Base-by-base conservation (phyloP, 2,329 filamentous ascomycete genomes). In the Dothistroma septosporum region DNA sequence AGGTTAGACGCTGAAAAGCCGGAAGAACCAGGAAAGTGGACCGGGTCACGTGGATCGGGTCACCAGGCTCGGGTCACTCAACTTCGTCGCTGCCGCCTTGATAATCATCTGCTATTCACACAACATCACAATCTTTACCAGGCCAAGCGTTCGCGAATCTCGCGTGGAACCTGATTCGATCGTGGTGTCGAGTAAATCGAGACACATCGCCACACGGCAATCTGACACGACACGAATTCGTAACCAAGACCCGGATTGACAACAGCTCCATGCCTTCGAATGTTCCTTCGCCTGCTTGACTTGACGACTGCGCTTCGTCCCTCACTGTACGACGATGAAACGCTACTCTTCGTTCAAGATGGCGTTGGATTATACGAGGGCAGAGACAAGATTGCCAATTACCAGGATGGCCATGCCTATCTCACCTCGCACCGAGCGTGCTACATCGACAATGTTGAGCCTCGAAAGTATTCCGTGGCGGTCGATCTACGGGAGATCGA, bases 361-460 rank as follows among this genome's bases (percentile, higher is more conserved):
- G 92, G 91, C 76, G 92, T 99, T 70, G 94, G 94, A 68, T 82
- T 99, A 64, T 99, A 99, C 79, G 91, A 97, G 83, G 94, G 94
- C 69, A 97, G 97, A 79, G 94, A 88, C 80, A 99, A 99, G 79
- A 88, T 99, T 58, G 89, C 91, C 37, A 87, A 92, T 72, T 91
- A 95, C 67, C 94, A 99, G 75, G 91, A 96, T 79, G 94, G 94
- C 55, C 92, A 97, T 78, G 91, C 94, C 58, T 99, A 99, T 75
- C 77, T 99, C 76, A 99, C 94, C 19, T 96, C 94, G 9, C 93
- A 97, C 76, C 89, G 94, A 57, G 87, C 91, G 63, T 99, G 93
- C 79, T 99, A 97, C 74, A 90, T 99, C 65, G 92, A 97, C 73
- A 89, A 92, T 70, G 83, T 86, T 33, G 89, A 97, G 65, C 92